Base-by-base conservation (phyloP, 192 early-diverging fungal species). In the Coemansia sp. region DNA sequence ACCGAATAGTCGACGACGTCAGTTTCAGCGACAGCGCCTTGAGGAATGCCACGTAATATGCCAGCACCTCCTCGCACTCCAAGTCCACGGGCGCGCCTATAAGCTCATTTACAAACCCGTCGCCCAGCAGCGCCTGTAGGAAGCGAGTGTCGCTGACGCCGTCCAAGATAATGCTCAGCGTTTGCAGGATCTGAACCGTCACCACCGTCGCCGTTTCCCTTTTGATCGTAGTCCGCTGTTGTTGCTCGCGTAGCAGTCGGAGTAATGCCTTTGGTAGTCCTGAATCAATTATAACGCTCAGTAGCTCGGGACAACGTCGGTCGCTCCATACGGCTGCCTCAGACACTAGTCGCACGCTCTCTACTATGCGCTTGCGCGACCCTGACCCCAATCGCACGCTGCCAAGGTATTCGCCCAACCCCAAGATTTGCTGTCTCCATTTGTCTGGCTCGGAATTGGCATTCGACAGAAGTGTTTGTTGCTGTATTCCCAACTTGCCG, bases 81-180 rank as follows among this genome's bases (percentile, higher is more conserved):
- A 85, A 66, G 62, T 90, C 86, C 1, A 67, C 54, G 4, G 85
- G 79, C 27, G 85, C 72, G 8, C 70, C 70, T 34, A 93, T 90
- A 6, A 93, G 77, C 50, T 84, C 61, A 69, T 93, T 93, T 59
- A 93, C 88, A 75, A 89, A 90, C 75, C 91, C 91, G 68, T 89
- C 89, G 34, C 89, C 89, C 10, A 93, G 75, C 37, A 93, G 69
- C 57, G 87, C 84, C 42, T 89, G 85, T 73, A 84, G 44, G 24
- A 75, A 81, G 59, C 53, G 59, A 17, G 65, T 37, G 39, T 72
- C 75, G 14, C 69, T 73, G 64, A 85, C 66, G 61, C 78, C 73
- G 50, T 85, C 83, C 46, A 85, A 57, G n/a, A 85, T 77, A 24
- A 85, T 85, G 37, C 78, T 81, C 57, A 85, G 73, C 21, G 83